Conservation (phyloP, 805 yeast species). For the Ogataea methanolica region DNA sequence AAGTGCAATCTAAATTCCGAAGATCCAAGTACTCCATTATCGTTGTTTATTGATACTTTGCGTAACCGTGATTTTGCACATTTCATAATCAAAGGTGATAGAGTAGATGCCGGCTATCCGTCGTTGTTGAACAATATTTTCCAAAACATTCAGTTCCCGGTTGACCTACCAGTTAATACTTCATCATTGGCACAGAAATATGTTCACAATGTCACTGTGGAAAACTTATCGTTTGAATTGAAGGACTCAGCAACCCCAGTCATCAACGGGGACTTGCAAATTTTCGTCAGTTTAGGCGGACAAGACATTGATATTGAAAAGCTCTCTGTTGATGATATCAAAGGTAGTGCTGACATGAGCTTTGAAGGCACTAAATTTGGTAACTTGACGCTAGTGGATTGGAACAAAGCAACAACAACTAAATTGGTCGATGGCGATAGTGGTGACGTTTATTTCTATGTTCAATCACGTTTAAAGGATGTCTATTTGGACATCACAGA, state of each 20-base stretch:
- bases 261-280: constrained; percentile 35
- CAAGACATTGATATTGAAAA: constrained; percentile 4
- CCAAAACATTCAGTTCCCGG: constrained; percentile 12
- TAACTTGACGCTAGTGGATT: constrained; percentile 37
- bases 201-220: constrained; percentile 34
- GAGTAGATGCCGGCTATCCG: constrained; percentile 2
- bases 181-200: constrained; percentile 11
- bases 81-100: constrained; percentile 9
- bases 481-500: constrained; percentile 40
- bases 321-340: constrained; percentile 29
- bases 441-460: constrained; percentile 25
- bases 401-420: constrained; percentile 41
- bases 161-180: constrained; percentile 13
- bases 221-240: constrained; percentile 33
- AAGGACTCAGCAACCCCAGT: constrained; percentile 30
- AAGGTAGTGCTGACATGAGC: constrained; percentile 38
- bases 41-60: constrained; percentile 9
- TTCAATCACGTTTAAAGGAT: constrained; percentile 37
- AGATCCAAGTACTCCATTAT: constrained; percentile 12
- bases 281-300: constrained; percentile 20
- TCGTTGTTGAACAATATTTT: constrained; percentile 9
- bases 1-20: constrained; percentile 5
- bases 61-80: constrained; percentile 6
- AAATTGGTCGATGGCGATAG: constrained; percentile 13
- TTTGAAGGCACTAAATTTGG: constrained; percentile 39